A percentile compares a stretch with the other conserved stretches of the same genome.
Evolutionary conservation across 163 green algal species (phyloP).

Genomic region (Chloromonas sp.): DNA sequence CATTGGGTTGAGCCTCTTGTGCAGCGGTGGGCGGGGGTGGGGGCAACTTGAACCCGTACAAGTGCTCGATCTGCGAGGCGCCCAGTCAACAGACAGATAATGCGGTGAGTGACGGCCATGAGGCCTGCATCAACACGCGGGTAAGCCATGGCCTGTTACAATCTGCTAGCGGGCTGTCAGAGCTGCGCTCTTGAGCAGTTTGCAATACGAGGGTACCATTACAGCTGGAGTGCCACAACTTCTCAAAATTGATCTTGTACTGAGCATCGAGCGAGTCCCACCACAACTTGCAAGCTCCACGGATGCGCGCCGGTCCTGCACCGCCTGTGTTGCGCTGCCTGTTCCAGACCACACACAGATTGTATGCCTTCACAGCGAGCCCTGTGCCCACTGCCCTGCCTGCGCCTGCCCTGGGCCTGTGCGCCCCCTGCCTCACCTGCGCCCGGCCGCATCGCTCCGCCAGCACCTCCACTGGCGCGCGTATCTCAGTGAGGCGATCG

Average conservation of each 20-base stretch:
- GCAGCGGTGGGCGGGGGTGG: slow-evolving; percentile 42
- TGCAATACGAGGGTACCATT: too few species aligned
- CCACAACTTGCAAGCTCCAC: too few species aligned
- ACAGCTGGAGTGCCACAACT: too few species aligned
- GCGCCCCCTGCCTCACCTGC: slow-evolving; percentile 47
- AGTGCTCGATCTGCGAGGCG: slow-evolving; percentile 11
- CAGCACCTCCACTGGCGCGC: slow-evolving; percentile 69
- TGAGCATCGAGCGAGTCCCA: too few species aligned
- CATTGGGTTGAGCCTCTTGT: slow-evolving; percentile 43
- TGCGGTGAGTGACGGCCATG: background rate
- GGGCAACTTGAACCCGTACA: slow-evolving; percentile 72
- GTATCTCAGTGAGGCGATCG: slow-evolving; percentile 89
- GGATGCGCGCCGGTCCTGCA: too few species aligned
- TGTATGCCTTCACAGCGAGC: background rate
- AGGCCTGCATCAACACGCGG: too few species aligned
- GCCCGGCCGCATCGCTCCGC: slow-evolving; percentile 45
- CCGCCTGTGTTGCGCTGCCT: too few species aligned
- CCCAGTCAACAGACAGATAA: background rate
- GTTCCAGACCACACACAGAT: background rate
- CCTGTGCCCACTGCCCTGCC: background rate
- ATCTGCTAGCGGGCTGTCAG: too few species aligned
- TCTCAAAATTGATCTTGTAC: too few species aligned
- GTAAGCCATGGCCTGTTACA: too few species aligned
- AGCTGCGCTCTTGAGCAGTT: too few species aligned
- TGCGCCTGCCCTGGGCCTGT: background rate